Evolutionary conservation across 2,329 filamentous ascomycete species (phyloP), one percentile per base, ranked within the genome.

Genomic region (Leptographium flavum): DNA sequence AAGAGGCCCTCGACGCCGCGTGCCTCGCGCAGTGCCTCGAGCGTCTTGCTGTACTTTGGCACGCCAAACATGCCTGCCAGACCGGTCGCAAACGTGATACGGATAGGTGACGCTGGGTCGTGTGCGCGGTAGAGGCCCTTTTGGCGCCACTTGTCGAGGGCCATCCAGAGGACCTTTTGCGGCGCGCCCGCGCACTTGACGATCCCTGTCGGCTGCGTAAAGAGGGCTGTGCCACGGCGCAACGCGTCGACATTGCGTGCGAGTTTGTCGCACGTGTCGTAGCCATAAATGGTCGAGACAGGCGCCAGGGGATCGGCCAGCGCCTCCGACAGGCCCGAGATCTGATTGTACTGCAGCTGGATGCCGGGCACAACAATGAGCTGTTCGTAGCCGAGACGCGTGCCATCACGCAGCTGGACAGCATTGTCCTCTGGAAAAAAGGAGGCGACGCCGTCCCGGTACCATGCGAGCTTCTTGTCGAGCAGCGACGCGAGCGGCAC

Each of bases 151-250:
- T 73, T 58, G 54, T 78, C 72, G 36, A 76, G 59, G 1, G 74
- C 74, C 15, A 79, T 65, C 74, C 74, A 79, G 71, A 79, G 71
- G 54, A 69, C 62, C 60, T 79, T 79, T 50, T 79, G 74, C 11
- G 74, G 74, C 3, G 73, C 74, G 37, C 74, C 74, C 3, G 74
- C 74, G 50, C 74, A 79, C 59, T 79, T 79, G 59, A 79, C 64
- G 6, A 68, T 62, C 38, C 74, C 73, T 1, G 70, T 64, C 2
- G 74, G 74, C 50, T 76, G 74, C 1, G 73, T 77, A 61, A 79
- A 79, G 51, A 79, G 67, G 32, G 74, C 74, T 5, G 55, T 60
- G 3, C 74, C 74, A 47, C 65, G 63, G 8, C 63, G 53, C 23
- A 77, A 60, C 21, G 60, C 65, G 47, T 71, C 52, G 15, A 78